A percentile compares a stretch with the other conserved stretches of the same genome.
Evolutionary conservation across 1,284 basidiomycete species (phyloP).

Genomic region (Marasmius sp.): DNA sequence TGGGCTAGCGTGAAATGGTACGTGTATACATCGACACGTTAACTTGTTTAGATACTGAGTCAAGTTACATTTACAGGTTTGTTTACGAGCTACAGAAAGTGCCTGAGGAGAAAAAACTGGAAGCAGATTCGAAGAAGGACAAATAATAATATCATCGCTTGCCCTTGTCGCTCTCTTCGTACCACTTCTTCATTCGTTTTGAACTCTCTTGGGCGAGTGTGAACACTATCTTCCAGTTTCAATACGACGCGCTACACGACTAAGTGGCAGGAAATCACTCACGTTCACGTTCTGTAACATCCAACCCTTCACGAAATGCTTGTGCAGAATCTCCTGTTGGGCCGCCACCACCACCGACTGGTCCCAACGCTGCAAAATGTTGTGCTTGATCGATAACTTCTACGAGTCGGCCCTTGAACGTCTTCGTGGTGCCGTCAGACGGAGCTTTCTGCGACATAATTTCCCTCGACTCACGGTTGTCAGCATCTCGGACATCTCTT

Average conservation of each 20-base stretch:
- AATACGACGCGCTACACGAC: neutral
- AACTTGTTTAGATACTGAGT: slow-evolving; percentile 19
- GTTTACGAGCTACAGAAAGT: slow-evolving; percentile 48
- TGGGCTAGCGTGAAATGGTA: slow-evolving; percentile 83
- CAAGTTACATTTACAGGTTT: slow-evolving; percentile 41
- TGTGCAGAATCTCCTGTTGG: slow-evolving; percentile 61
- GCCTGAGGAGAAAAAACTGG: slow-evolving; percentile 20
- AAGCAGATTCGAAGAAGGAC: slow-evolving; percentile 20
- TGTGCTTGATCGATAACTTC: slow-evolving; percentile 89
- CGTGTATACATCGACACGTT: slow-evolving; percentile 18
- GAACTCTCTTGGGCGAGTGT: slow-evolving; percentile 79
- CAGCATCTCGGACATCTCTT: slow-evolving; percentile 68
- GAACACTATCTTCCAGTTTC: slow-evolving; percentile 59
- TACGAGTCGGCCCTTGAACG: slow-evolving; percentile 76
- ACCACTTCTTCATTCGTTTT: slow-evolving; percentile 78
- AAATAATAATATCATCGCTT: slow-evolving; percentile 36
- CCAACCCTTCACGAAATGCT: slow-evolving; percentile 84
- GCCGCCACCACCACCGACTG: slow-evolving; percentile 51
- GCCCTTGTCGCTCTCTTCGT: slow-evolving; percentile 66
- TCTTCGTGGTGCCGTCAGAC: slow-evolving; percentile 40
- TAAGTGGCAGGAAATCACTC: slow-evolving; percentile 29
- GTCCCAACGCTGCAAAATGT: slow-evolving; percentile 78
- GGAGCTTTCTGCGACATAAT: slow-evolving; percentile 5
- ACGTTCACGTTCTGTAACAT: slow-evolving; percentile 86
- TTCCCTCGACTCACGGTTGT: slow-evolving; percentile 49